These are phyloP conservation scores for Rhynchospora breviuscula DNA, from an alignment of 176 grass and related monocot species.

Conservation along the genomic window DNA sequence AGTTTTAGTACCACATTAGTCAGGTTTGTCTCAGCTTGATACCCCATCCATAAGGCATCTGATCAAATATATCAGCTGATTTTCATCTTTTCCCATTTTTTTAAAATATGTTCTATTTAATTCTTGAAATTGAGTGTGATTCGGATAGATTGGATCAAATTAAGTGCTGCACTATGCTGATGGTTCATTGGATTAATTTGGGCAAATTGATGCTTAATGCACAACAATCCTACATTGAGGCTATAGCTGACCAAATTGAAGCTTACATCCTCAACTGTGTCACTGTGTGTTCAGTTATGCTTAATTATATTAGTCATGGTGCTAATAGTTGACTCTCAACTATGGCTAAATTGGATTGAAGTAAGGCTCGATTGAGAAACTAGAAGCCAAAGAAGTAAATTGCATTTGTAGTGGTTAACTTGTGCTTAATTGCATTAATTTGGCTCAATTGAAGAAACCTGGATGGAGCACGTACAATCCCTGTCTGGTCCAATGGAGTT, in stretches of 20 bases:
- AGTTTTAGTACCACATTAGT: not conserved
- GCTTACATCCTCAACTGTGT: not conserved
- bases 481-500: not conserved
- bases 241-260: not conserved
- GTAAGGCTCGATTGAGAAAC: no score
- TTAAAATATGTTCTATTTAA: not conserved
- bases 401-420: not conserved
- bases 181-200: conserved; percentile 1
- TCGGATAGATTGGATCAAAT: not conserved
- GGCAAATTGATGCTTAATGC: not conserved
- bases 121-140: not conserved
- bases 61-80: not conserved
- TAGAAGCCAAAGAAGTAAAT: not conserved
- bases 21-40: not conserved
- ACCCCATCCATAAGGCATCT: not conserved
- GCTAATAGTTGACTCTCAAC: not conserved
- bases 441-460: not conserved
- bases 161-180: not conserved
- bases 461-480: not conserved
- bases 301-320: not conserved
- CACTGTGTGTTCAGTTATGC: not conserved
- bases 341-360: no score
- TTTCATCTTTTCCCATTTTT: not conserved
- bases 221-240: not conserved
- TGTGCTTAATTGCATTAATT: not conserved